Evolutionary conservation across 2,329 filamentous ascomycete genomes (phyloP).

Genomic region (Aspergillus uvarum): DNA sequence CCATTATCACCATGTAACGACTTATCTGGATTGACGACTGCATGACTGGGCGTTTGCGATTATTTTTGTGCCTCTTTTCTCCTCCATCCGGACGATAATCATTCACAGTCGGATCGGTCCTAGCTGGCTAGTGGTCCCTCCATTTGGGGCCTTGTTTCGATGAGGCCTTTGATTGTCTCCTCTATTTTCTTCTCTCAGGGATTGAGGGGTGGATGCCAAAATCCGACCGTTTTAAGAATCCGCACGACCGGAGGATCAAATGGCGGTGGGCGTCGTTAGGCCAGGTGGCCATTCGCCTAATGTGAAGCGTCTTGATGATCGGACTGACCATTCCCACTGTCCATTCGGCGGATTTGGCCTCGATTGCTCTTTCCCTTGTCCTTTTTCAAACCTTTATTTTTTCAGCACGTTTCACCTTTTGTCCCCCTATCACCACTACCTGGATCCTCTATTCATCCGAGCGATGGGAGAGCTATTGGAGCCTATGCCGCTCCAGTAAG

Average conservation of each 20-base stretch:
- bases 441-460: slow-evolving; percentile 4
- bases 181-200: neutral
- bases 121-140: slow-evolving; percentile 36
- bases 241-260: slow-evolving; percentile 5
- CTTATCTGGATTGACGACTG: slow-evolving; percentile 42
- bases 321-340: slow-evolving; percentile 4
- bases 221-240: neutral
- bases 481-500: slow-evolving; percentile 33
- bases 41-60: slow-evolving; percentile 41
- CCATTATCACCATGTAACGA: slow-evolving; percentile 38
- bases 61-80: slow-evolving; percentile 19
- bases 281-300: slow-evolving; percentile 14
- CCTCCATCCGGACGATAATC: slow-evolving; percentile 4
- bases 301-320: slow-evolving; percentile 14
- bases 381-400: neutral
- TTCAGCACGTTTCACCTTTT: neutral
- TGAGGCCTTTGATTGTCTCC: slow-evolving; percentile 7
- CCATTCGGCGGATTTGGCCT: neutral
- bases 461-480: slow-evolving; percentile 16
- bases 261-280: slow-evolving; percentile 15
- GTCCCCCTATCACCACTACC: neutral
- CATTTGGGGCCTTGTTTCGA: slow-evolving; percentile 30
- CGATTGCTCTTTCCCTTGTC: slow-evolving; percentile 1
- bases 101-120: slow-evolving; percentile 30
- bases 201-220: neutral